Evolutionary conservation across 257 asterid genomes (phyloP).

Genomic region (Coffea canephora): DNA sequence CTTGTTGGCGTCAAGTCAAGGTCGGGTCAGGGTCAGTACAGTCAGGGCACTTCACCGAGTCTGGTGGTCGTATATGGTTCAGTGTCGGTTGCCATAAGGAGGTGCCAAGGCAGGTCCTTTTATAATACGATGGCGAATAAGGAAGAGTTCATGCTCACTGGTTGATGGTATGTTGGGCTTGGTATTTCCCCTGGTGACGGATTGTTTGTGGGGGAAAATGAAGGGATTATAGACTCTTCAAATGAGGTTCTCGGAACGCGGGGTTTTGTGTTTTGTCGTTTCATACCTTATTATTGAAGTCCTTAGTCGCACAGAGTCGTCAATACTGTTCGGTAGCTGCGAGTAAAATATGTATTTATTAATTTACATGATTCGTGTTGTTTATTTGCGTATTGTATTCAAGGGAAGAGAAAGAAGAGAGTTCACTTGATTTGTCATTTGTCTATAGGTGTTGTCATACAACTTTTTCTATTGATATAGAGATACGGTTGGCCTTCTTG

Average conservation of each 20-base stretch:
- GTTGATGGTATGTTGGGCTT: slow-evolving; percentile 11
- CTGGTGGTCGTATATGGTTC: slow-evolving; percentile 38
- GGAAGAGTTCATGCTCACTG: slow-evolving; percentile 13
- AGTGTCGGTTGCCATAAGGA: slow-evolving; percentile 39
- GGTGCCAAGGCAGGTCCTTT: slow-evolving; percentile 44
- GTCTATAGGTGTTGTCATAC: neutral
- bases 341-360: slow-evolving; percentile 17
- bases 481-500: neutral
- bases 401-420: neutral
- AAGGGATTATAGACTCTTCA: neutral
- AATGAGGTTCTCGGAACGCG: slow-evolving; percentile 7
- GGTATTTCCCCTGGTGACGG: slow-evolving; percentile 10
- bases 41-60: slow-evolving; percentile 52
- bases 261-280: slow-evolving; percentile 6
- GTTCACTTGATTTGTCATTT: neutral
- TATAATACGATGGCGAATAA: slow-evolving; percentile 29
- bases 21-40: slow-evolving; percentile 17
- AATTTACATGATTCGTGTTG: neutral
- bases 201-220: slow-evolving; percentile 10
- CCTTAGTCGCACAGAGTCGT: slow-evolving; percentile 22
- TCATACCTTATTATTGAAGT: slow-evolving; percentile 20
- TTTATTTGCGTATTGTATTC: neutral
- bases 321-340: slow-evolving; percentile 16
- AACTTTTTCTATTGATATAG: neutral
- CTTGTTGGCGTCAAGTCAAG: slow-evolving; percentile 25